Conservation (phyloP, 805 yeast species). For the Tetrapisispora iriomotensis region DNA sequence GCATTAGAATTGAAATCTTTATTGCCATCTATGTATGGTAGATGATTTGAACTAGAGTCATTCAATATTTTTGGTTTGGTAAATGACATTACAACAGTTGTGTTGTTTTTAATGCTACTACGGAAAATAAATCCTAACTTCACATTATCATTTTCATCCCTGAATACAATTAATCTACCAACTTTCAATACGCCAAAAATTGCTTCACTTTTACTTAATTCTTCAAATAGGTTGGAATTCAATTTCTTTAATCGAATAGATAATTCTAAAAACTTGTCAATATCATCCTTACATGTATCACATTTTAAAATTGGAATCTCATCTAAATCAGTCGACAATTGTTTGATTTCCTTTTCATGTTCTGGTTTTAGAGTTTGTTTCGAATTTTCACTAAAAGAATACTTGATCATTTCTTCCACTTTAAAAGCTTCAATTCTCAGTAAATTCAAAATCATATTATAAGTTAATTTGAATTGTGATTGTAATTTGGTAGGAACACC, state of each 20-base stretch:
- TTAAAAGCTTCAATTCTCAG: slow-evolving; percentile 86
- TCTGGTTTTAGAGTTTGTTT: slow-evolving; percentile 81
- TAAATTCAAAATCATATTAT: slow-evolving; percentile 87
- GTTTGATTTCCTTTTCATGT: slow-evolving; percentile 57
- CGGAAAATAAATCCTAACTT: slow-evolving; percentile 45
- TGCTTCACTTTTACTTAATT: slow-evolving; percentile 38
- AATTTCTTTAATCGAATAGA: slow-evolving; percentile 38
- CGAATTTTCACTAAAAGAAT: slow-evolving; percentile 86
- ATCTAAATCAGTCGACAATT: slow-evolving; percentile 39
- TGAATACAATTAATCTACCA: slow-evolving; percentile 53
- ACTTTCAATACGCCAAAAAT: slow-evolving; percentile 38
- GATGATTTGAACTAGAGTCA: slow-evolving; percentile 24
- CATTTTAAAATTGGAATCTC: slow-evolving; percentile 28
- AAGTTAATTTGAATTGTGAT: slow-evolving; percentile 89
- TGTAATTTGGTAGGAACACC: slow-evolving; percentile 86
- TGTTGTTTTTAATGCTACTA: slow-evolving; percentile 17
- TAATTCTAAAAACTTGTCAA: slow-evolving; percentile 37
- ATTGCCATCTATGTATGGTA: slow-evolving; percentile 30
- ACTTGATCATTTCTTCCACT: slow-evolving; percentile 97
- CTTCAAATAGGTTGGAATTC: slow-evolving; percentile 38
- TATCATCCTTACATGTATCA: slow-evolving; percentile 31
- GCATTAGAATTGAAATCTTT: slow-evolving; percentile 18
- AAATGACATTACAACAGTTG: slow-evolving; percentile 26
- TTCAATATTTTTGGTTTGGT: slow-evolving; percentile 23
- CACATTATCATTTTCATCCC: slow-evolving; percentile 34